Percentiles rank a stretch among this genome's conserved stretches.
phyloP scores from a whole-genome alignment of 2,329 filamentous ascomycete genomes.

The Ceratocystis ficicola region DNA sequence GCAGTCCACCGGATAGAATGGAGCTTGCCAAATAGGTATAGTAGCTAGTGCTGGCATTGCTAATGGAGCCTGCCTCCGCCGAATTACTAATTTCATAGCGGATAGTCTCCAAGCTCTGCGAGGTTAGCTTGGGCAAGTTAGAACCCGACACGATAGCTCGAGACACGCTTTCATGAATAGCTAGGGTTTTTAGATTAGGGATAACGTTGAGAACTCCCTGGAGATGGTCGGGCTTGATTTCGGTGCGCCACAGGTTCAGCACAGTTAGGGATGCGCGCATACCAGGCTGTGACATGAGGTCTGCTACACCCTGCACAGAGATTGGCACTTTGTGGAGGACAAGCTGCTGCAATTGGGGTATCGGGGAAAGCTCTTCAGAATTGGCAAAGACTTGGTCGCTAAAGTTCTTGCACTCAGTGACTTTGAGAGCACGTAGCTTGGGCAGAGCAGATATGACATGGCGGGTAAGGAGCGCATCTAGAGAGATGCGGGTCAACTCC shows the following conservation, averaged over 20 bases:
- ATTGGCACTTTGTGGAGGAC: conserved; percentile 61
- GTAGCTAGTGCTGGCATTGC: conserved; percentile 48
- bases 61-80: conserved; percentile 45
- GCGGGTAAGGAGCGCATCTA: conserved; percentile 60
- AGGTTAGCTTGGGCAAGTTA: conserved; percentile 49
- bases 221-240: conserved; percentile 51
- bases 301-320: conserved; percentile 56
- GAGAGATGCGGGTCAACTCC: conserved; percentile 53
- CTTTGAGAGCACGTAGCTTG: conserved; percentile 59
- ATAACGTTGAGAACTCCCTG: conserved; percentile 48
- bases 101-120: conserved; percentile 55
- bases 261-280: conserved; percentile 50
- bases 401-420: conserved; percentile 56
- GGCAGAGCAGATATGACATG: conserved; percentile 57
- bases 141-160: conserved; percentile 39
- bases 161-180: conserved; percentile 40
- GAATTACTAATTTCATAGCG: conserved; percentile 70
- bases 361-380: conserved; percentile 52
- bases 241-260: conserved; percentile 60
- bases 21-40: conserved; percentile 81
- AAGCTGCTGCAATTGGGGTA: conserved; percentile 63
- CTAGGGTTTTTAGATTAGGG: conserved; percentile 44
- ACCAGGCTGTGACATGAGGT: conserved; percentile 52
- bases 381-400: conserved; percentile 65
- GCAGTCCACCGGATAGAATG: conserved; percentile 62